Percentiles rank a stretch among this genome's conserved stretches.
Conservation (phyloP, 192 early-diverging fungal species). For the Coemansia sp. region DNA sequence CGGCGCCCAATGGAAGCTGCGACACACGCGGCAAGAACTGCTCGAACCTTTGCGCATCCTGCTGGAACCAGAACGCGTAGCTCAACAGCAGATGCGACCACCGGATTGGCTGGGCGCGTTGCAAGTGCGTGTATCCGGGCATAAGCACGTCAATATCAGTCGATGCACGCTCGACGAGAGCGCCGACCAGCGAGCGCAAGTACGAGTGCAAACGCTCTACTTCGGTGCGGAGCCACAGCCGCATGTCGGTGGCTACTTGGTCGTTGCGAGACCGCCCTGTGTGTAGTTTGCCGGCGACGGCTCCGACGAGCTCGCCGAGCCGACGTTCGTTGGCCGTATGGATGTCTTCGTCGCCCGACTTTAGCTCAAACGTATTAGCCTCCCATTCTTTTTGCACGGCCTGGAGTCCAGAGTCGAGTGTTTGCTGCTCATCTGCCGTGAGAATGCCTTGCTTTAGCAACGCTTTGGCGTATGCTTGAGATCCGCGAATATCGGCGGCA, state of each 20-base stretch:
- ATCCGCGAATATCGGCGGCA: slow-evolving; percentile 84
- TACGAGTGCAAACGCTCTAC: slow-evolving; percentile 61
- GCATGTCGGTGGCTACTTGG: slow-evolving; percentile 97
- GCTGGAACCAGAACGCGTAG: slow-evolving; percentile 89
- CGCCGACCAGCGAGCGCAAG: slow-evolving; percentile 76
- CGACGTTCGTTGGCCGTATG: slow-evolving; percentile 98
- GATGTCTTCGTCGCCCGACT: slow-evolving; percentile 92
- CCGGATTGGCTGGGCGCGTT: slow-evolving; percentile 96
- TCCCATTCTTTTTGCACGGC: slow-evolving; percentile 84
- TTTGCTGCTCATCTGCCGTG: slow-evolving; percentile 68
- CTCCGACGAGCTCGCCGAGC: slow-evolving; percentile 86
- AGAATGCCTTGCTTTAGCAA: slow-evolving; percentile 73
- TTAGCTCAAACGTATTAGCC: slow-evolving; percentile 65
- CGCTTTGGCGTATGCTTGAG: slow-evolving; percentile 87
- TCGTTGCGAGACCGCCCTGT: slow-evolving; percentile 96
- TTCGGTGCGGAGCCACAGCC: slow-evolving; percentile 89
- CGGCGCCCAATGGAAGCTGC: slow-evolving; percentile 85
- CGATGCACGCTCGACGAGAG: slow-evolving; percentile 76
- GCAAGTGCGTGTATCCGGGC: slow-evolving; percentile 99
- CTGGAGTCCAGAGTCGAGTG: slow-evolving; percentile 73
- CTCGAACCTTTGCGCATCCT: slow-evolving; percentile 80
- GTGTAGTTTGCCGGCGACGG: slow-evolving; percentile 94
- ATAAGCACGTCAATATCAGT: slow-evolving; percentile 91
- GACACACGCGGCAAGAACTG: slow-evolving; percentile 82
- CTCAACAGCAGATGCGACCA: slow-evolving; percentile 92